A percentile compares a stretch with the other conserved stretches of the same genome.
Evolutionary conservation across 768 basidiomycete species (phyloP).

Genomic region (Podaxis carcinomalis): DNA sequence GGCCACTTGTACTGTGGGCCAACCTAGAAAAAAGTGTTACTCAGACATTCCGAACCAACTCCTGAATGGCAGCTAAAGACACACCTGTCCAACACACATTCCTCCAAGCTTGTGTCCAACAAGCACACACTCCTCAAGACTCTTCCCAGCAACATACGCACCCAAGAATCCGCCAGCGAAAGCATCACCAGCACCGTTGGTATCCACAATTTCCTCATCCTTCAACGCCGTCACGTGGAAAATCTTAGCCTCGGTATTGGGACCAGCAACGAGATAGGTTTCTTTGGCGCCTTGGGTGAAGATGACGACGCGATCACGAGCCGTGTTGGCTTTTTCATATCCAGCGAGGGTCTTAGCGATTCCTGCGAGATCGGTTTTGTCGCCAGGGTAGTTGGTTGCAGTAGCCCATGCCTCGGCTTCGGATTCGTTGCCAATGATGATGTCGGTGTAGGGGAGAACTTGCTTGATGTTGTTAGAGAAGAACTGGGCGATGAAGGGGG

Average conservation of each 20-base stretch:
- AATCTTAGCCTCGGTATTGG: constrained; percentile 49
- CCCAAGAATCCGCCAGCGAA: constrained; percentile 97
- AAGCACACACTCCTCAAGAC: constrained; percentile 70
- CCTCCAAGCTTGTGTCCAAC: constrained; percentile 83
- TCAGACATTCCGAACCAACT: neutral
- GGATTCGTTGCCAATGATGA: constrained; percentile 94
- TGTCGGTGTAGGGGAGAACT: constrained; percentile 79
- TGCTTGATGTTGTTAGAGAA: constrained; percentile 79
- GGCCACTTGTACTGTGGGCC: constrained; percentile 53
- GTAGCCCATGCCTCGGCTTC: constrained; percentile 88
- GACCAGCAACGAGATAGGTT: constrained; percentile 71
- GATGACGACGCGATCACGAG: constrained; percentile 76
- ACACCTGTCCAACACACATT: constrained; percentile 80
- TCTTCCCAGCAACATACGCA: constrained; percentile 76
- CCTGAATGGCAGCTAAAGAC: constrained; percentile 14
- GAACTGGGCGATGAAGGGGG: constrained; percentile 96
- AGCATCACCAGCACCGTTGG: constrained; percentile 97
- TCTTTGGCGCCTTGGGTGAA: constrained; percentile 86
- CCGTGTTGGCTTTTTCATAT: constrained; percentile 69
- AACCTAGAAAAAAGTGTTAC: constrained; percentile 26
- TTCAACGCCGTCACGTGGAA: constrained; percentile 56
- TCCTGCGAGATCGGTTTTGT: constrained; percentile 51
- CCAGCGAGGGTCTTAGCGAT: constrained; percentile 77
- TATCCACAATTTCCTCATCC: constrained; percentile 80
- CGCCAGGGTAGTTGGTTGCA: constrained; percentile 63